Conservation (phyloP, 2,329 filamentous ascomycete genomes). For the Claviceps sp. region DNA sequence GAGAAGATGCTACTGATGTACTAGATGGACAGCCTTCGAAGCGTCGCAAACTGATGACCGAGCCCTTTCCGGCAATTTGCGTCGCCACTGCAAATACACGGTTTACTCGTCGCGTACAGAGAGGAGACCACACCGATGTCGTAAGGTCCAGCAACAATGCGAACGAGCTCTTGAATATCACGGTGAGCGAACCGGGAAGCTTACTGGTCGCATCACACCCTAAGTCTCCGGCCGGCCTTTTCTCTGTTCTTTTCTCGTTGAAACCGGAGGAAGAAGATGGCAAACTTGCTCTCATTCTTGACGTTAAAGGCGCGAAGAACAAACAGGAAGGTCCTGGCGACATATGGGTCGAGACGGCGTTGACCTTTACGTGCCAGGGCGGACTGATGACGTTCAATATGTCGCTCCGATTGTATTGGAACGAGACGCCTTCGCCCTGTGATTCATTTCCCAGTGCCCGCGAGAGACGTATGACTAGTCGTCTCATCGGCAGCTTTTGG, state of each 20-base stretch:
- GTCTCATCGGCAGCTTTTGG: slow-evolving; percentile 25
- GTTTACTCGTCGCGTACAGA: slow-evolving; percentile 15
- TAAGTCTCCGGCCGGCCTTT: slow-evolving; percentile 3
- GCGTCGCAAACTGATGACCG: slow-evolving; percentile 16
- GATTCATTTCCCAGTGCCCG: slow-evolving; percentile 14
- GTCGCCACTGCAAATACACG: slow-evolving; percentile 14
- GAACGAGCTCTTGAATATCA: slow-evolving; percentile 12
- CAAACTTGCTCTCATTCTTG: slow-evolving; percentile 10
- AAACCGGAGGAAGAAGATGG: slow-evolving; percentile 12
- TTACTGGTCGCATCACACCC: slow-evolving; percentile 11
- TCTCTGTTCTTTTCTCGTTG: slow-evolving; percentile 11
- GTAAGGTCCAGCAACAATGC: slow-evolving; percentile 9
- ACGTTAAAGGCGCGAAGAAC: slow-evolving; percentile 5
- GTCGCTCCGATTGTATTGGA: slow-evolving; percentile 28
- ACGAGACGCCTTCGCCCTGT: slow-evolving; percentile 22
- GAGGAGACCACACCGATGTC: slow-evolving; percentile 3
- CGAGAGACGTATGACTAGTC: slow-evolving; percentile 20
- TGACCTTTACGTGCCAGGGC: slow-evolving; percentile 17
- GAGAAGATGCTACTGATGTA: slow-evolving; percentile 3
- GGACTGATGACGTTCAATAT: slow-evolving; percentile 18
- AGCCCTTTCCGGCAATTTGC: slow-evolving; percentile 11
- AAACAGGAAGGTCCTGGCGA: slow-evolving; percentile 14
- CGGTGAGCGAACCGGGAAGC: slow-evolving; percentile 2
- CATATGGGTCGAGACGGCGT: slow-evolving; percentile 22
- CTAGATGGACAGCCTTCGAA: slow-evolving; percentile 13